A percentile compares a stretch with the other conserved stretches of the same genome.
Conservation (phyloP, 805 yeast genomes). For the Cyberlindnera galapagoensis region DNA sequence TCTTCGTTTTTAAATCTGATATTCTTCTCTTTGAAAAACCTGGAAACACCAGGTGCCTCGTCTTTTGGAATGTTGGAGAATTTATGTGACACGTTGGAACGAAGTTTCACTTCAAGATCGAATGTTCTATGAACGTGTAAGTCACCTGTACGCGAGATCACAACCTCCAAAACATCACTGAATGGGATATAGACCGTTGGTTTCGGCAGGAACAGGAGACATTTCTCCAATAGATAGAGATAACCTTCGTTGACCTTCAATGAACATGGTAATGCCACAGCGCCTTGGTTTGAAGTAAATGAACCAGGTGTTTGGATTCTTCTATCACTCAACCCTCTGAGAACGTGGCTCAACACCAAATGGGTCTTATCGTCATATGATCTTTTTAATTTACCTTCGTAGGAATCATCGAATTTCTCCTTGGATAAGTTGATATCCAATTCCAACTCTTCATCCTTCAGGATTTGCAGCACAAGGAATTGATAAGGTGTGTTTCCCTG, state of each 20-base stretch:
- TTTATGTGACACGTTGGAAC: constrained; percentile 63
- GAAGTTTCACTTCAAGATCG: constrained; percentile 75
- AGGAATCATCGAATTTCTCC: constrained; percentile 69
- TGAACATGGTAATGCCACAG: constrained; percentile 87
- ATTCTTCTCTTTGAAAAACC: constrained; percentile 69
- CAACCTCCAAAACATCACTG: constrained; percentile 67
- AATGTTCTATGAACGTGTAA: constrained; percentile 79
- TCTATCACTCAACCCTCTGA: constrained; percentile 85
- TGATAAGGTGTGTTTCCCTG: constrained; percentile 98
- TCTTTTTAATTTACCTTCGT: constrained; percentile 66
- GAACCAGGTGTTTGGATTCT: constrained; percentile 81
- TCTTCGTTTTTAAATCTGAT: constrained; percentile 83
- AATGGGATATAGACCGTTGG: constrained; percentile 91
- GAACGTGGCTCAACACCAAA: constrained; percentile 78
- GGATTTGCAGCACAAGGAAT: constrained; percentile 82
- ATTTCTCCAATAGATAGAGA: constrained; percentile 85
- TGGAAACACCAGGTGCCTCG: constrained; percentile 77
- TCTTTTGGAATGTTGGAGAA: constrained; percentile 88
- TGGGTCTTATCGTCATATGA: constrained; percentile 80
- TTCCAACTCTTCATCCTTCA: constrained; percentile 85
- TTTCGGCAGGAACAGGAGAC: constrained; percentile 85
- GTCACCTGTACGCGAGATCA: constrained; percentile 80
- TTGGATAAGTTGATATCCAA: constrained; percentile 82
- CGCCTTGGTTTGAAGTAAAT: constrained; percentile 66
- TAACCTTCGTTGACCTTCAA: constrained; percentile 94